A percentile compares a stretch with the other conserved stretches of the same genome.
phyloP scores from a whole-genome alignment of 306 rosid species.

The Erythrophleum fordii region DNA sequence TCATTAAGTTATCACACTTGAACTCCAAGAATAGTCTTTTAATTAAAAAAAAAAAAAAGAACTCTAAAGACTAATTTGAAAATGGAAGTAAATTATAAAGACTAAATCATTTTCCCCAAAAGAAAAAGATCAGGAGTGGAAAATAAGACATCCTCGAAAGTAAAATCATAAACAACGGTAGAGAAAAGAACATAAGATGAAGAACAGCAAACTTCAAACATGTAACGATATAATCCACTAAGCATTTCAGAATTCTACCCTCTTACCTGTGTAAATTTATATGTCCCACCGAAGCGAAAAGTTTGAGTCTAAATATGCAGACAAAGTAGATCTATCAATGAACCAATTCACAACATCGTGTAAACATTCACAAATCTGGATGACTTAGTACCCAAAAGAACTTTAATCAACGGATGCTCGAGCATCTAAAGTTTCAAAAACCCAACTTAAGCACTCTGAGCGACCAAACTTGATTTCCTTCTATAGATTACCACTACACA shows the following conservation, averaged over 20 bases:
- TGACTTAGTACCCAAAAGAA: constrained; percentile 17
- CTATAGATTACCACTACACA: constrained; percentile 18
- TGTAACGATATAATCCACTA: no score
- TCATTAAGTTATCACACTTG: no score
- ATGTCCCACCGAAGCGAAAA: neutral
- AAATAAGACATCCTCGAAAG: no score
- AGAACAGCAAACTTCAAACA: neutral
- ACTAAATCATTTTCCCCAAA: no score
- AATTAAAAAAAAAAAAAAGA: no score
- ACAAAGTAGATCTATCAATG: neutral
- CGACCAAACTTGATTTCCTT: constrained; percentile 13
- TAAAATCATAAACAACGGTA: neutral
- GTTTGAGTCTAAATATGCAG: neutral
- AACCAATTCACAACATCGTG: constrained; percentile 21
- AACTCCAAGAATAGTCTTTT: no score
- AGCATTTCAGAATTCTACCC: neutral
- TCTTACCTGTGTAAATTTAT: neutral
- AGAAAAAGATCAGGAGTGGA: no score
- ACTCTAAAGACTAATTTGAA: no score
- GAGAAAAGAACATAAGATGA: neutral
- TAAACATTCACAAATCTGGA: constrained; percentile 18
- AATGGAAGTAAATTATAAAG: no score
- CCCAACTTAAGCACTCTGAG: constrained; percentile 51
- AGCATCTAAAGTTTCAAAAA: constrained; percentile 56
- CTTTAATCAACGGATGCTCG: constrained; percentile 38